These are phyloP conservation scores for Coniferiporia weirii DNA, from an alignment of 1,284 basidiomycete species.

Conservation along the genomic window DNA sequence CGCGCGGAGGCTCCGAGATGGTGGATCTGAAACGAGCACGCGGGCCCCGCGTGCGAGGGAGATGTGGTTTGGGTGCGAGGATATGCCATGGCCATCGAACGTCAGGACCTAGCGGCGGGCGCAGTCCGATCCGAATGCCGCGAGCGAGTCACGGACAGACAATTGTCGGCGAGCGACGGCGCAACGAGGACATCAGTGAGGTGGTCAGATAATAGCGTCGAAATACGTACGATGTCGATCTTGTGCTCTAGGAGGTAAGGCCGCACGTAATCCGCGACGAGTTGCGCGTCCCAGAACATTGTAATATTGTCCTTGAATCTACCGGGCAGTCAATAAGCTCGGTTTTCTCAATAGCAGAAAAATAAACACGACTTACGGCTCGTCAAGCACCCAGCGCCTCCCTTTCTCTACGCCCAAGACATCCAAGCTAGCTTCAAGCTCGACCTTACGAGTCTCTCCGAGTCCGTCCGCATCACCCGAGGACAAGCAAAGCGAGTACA, in stretches of 20 bases:
- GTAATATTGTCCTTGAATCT: conserved; percentile 74
- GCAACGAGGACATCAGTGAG: conserved; percentile 1
- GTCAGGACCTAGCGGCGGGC: conserved; percentile 71
- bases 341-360: background rate
- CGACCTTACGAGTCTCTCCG: conserved; percentile 56
- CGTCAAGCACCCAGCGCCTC: conserved; percentile 61
- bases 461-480: conserved; percentile 78
- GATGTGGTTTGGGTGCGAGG: conserved; percentile 86
- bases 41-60: conserved; percentile 60
- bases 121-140: no score
- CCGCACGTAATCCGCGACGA: conserved; percentile 56
- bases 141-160: no score
- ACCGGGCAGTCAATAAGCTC: background rate
- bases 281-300: conserved; percentile 55
- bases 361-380: conserved; percentile 50
- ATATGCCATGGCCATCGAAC: conserved; percentile 81
- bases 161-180: no score
- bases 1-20: conserved; percentile 31
- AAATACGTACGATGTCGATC: conserved; percentile 56
- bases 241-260: conserved; percentile 54
- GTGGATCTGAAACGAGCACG: conserved; percentile 33
- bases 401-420: conserved; percentile 60
- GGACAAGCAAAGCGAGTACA: conserved; percentile 59
- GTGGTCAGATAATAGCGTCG: conserved; percentile 1
- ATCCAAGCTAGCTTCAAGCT: conserved; percentile 66